These are phyloP conservation scores for Heracleum sosnowskyi DNA, from an alignment of 129 eudicot genomes.

Conservation along the genomic window DNA sequence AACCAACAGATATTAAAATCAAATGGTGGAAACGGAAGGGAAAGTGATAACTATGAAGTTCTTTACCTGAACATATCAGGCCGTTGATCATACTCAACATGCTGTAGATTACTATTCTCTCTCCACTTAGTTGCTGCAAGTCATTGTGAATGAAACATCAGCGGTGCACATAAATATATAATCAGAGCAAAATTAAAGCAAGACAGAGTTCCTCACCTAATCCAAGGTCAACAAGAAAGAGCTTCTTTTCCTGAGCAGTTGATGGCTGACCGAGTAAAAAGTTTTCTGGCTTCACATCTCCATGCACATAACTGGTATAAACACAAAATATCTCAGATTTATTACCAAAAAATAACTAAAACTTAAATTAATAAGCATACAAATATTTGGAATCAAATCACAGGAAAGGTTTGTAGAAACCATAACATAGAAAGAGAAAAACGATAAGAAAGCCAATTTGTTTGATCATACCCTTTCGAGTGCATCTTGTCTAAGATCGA, in stretches of 20 bases:
- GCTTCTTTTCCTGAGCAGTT: conserved; percentile 73
- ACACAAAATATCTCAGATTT: conserved; percentile 4
- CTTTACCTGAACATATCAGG: conserved; percentile 76
- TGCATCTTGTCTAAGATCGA: conserved; percentile 76
- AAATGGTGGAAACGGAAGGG: background rate
- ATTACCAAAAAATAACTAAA: no score
- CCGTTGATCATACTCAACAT: conserved; percentile 78
- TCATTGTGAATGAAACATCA: conserved; percentile 1
- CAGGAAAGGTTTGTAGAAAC: background rate
- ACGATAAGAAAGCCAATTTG: background rate
- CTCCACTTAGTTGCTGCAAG: conserved; percentile 82
- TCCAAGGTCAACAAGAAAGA: conserved; percentile 81
- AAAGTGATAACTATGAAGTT: background rate
- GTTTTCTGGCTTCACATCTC: conserved; percentile 86
- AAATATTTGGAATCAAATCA: background rate
- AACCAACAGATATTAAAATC: background rate
- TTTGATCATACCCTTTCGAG: conserved; percentile 46
- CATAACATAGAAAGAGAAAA: background rate
- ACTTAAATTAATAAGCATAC: background rate
- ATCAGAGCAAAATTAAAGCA: background rate
- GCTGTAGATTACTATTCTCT: conserved; percentile 56
- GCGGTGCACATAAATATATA: background rate
- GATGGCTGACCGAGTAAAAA: conserved; percentile 83
- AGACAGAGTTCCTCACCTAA: conserved; percentile 36
- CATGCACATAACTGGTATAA: conserved; percentile 60